Percentiles rank a stretch among this genome's conserved stretches.
Conservation (phyloP, 331 rosid genomes). For the Rosa hybrid region DNA sequence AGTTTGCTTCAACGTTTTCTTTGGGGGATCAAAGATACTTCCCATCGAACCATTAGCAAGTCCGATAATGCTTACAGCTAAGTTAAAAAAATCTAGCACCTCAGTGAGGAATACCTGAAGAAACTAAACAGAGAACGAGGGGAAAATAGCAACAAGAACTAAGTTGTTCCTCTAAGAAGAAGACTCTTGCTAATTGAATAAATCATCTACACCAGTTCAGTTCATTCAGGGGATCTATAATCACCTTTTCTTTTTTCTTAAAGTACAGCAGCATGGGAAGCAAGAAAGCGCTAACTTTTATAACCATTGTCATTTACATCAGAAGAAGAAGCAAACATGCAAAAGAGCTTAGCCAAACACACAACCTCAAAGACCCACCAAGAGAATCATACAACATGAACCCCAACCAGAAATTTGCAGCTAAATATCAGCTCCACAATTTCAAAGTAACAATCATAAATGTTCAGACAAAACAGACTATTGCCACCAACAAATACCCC, state of each 20-base stretch:
- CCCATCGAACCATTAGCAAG: neutral
- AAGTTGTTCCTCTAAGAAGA: neutral
- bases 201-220: neutral
- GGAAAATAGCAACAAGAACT: neutral
- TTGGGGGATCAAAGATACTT: neutral
- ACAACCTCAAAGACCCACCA: neutral
- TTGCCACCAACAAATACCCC: neutral
- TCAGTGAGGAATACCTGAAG: neutral
- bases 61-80: neutral
- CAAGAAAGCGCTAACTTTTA: neutral
- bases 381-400: conserved; percentile 3
- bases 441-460: neutral
- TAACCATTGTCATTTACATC: neutral
- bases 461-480: neutral
- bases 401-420: neutral
- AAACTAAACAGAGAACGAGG: neutral
- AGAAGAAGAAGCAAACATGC: neutral
- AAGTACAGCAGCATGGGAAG: neutral
- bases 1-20: too few species aligned
- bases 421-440: neutral
- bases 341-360: neutral
- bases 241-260: neutral
- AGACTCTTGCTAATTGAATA: neutral
- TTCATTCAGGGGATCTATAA: neutral
- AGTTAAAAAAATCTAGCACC: neutral